Base-by-base conservation (phyloP, 371 early-diverging fungal species). In the Saksenaea oblongispora region DNA sequence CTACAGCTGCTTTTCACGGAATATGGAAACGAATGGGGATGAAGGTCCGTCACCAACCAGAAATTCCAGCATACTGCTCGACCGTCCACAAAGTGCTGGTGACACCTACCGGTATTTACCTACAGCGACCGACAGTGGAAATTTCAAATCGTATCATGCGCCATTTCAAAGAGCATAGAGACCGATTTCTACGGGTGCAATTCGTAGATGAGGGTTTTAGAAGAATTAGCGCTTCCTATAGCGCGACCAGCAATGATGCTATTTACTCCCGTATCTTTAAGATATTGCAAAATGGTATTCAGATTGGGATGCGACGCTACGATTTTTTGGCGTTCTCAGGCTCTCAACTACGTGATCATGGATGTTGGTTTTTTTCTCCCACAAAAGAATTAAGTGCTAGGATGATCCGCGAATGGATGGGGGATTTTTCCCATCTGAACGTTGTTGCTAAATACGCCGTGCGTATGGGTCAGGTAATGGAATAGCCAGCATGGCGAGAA, bases 281-380 rank as follows among this genome's bases (percentile, higher is more conserved):
- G 0, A 63, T 82, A 0, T 56, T 92, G 10, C 56, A 65, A 4
- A 54, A 74, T n/a, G 92, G 92, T 5, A 67, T 92, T 24, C 64
- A 62, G 27, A 71, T 90, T 34, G 88, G 85, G 5, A 62, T 75
- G 7, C 74, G 84, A 1, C 73, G 69, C 3, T 92, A 87, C 62
- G 82, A 87, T n/a, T 92, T 91, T 63, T 55, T 93, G 22, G 91
- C 90, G 5, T 84, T 86, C 53, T 90, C 90, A 0, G 72, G 78
- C 2, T 83, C 83, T 3, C 89, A 91, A 55, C 58, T 93, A 22
- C 76, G 82, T 13, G 78, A 76, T n/a, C 89, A 91, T 57, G 75
- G 79, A 15, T 89, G 89, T 13, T 94, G 92, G 93, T 91, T 91
- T 69, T 86, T 91, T 66, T 67, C 80, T 0, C 39, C 71, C 2